Base-by-base conservation (phyloP, 148 eudicot genomes). In the Cornus controversa region DNA sequence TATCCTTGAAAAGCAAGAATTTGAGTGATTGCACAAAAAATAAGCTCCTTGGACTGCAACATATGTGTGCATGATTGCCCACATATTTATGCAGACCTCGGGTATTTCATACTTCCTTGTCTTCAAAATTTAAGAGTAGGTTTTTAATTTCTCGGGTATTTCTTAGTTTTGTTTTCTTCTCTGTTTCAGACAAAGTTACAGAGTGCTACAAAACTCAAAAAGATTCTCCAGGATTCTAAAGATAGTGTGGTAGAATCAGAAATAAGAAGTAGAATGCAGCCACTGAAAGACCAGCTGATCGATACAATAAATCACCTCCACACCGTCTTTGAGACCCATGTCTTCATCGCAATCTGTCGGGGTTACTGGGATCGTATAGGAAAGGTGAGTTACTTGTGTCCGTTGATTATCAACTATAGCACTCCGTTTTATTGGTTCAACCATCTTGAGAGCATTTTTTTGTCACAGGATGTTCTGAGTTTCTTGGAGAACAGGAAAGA, bases 291-390 rank as follows among this genome's bases (percentile, higher is more conserved):
- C 66, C 92, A 89, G 81, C 84, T 92, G 34, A 75, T 82, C 3
- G 82, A 69, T 81, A 86, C 94, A 11, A 90, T 92, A 40, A 83
- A 84, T 81, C 94, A 92, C 42, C 84, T 92, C 37, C 93, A 90
- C 72, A 79, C 87, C 4, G 80, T 86, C 68, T 84, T 90, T 70
- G 93, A 80, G 54, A 81, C 89, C 62, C 91, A 86, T 80, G 93
- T 92, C 31, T 92, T 89, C 70, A 82, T 92, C 65, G 89, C 93
- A 15, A 79, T 84, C n/a, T 92, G 94, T 75, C 82, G 97, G 40
- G 94, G 93, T 14, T 92, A 87, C 73, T 92, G 97, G 97, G 97
- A 92, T 67, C 86, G 93, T 13, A 89, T 92, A 85, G 97, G 97
- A 63, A 91, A 90, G 88, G 97, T 90, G 64, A 78, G 84, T 81